phyloP scores from a whole-genome alignment of 371 early-diverging fungal species.

The Haplosporangium sp. region DNA sequence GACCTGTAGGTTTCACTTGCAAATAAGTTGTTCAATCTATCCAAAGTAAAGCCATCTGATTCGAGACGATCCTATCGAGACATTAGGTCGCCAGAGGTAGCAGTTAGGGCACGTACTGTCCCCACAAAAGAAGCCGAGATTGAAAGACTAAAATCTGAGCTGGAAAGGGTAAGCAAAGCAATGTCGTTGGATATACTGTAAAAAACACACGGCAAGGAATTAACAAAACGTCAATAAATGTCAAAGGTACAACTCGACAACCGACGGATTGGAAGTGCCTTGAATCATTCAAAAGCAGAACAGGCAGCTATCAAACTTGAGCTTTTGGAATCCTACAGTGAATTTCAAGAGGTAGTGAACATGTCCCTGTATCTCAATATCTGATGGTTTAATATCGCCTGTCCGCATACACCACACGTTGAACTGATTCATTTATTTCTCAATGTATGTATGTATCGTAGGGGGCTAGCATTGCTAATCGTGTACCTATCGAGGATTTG shows the following conservation, averaged over 20 bases:
- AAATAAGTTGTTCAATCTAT: neutral
- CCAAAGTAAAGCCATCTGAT: neutral
- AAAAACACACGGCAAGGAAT: too few species aligned
- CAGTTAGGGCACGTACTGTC: conserved; percentile 48
- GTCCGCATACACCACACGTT: neutral
- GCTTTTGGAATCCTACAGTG: conserved; percentile 31
- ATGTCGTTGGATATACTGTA: too few species aligned
- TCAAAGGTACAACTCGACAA: conserved; percentile 43
- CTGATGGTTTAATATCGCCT: neutral
- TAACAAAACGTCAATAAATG: neutral
- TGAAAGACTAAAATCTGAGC: conserved; percentile 43
- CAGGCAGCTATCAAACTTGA: conserved; percentile 32
- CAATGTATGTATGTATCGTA: neutral
- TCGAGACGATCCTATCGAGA: neutral
- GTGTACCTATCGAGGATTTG: conserved; percentile 10
- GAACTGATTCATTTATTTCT: neutral
- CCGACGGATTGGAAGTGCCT: conserved; percentile 35
- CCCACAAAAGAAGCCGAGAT: conserved; percentile 52
- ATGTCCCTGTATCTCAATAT: neutral
- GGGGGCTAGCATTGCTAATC: conserved; percentile 7
- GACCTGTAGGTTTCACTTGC: conserved; percentile 29
- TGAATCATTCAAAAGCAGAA: conserved; percentile 37
- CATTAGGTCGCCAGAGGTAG: conserved; percentile 35
- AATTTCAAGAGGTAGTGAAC: conserved; percentile 38
- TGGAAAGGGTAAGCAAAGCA: conserved; percentile 24